Base-by-base conservation (phyloP, 2,329 filamentous ascomycete species). In the Elsinoe arachidis region DNA sequence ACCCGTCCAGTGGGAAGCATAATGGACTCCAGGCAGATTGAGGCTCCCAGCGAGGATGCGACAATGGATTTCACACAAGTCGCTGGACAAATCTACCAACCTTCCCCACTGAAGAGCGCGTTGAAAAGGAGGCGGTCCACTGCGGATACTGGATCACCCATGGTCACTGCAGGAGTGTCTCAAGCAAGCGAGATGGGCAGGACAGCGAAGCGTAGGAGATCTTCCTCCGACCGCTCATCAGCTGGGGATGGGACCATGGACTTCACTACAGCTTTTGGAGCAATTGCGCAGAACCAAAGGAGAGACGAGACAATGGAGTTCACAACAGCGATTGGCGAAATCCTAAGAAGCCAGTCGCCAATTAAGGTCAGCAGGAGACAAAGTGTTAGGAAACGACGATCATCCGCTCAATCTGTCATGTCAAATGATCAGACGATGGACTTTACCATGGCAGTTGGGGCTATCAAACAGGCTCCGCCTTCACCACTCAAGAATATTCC, bases 1-100 rank as follows among this genome's bases (percentile, higher is more conserved):
- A 96, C 92, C 1, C 83, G 82, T 56, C 88, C 83, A 7, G 77
- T 95, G 55, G 92, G 92, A 7, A 82, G 85, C 2, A 96, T 97
- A 56, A 71, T 96, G 17, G 74, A 19, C 11, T 59, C 58, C 34
- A 56, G n/a, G 56, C 35, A 78, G 4, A 77, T 72, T 33, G 65
- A 70, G 52, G 56, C 63, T 43, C 46, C 46, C 35, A 51, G 61
- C 65, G 52, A 67, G 6, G 77, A 79, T 58, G 73, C 74, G 61
- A 78, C 75, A 26, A 77, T 81, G 79, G 80, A 83, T 46, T 72
- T 82, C 49, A 82, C 80, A 2, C 74, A 76, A 62, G 76, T 77
- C 15, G 71, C 81, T 44, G 80, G 80, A 17, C 74, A 74, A 56
- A 78, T 80, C 54, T 69, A 78, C 30, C 63, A 68, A 23, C 64